Conservation (phyloP, 169 alveolate species). For the Perkinsus chesapeaki region DNA sequence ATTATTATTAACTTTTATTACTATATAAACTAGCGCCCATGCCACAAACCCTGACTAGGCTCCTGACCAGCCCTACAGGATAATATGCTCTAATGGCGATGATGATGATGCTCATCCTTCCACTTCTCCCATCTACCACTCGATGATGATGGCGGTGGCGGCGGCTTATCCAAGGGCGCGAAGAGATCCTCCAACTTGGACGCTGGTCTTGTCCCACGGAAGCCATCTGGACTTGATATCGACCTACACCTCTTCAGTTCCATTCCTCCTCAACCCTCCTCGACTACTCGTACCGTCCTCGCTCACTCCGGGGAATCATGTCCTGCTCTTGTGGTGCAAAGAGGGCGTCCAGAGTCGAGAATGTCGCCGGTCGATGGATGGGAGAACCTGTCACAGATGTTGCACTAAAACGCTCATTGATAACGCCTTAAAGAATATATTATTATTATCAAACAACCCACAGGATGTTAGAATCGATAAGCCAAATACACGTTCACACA, state of each 20-base stretch:
- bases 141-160: background rate
- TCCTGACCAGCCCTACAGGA: too few species aligned
- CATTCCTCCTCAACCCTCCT: background rate
- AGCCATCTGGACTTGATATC: background rate
- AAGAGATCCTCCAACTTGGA: background rate
- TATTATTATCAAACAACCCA: too few species aligned
- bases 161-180: background rate
- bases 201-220: background rate
- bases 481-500: too few species aligned
- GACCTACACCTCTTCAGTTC: background rate
- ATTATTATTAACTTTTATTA: too few species aligned
- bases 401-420: too few species aligned
- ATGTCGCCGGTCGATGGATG: background rate
- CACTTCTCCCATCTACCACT: background rate
- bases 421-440: too few species aligned
- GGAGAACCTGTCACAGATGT: background rate
- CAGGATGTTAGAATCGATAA: too few species aligned
- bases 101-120: background rate
- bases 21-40: too few species aligned
- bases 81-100: background rate
- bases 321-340: background rate
- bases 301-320: background rate
- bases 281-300: background rate
- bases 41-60: too few species aligned
- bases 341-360: background rate